These are phyloP conservation scores for Gynostemma pentaphyllum DNA, from an alignment of 306 rosid species.

Conservation along the genomic window DNA sequence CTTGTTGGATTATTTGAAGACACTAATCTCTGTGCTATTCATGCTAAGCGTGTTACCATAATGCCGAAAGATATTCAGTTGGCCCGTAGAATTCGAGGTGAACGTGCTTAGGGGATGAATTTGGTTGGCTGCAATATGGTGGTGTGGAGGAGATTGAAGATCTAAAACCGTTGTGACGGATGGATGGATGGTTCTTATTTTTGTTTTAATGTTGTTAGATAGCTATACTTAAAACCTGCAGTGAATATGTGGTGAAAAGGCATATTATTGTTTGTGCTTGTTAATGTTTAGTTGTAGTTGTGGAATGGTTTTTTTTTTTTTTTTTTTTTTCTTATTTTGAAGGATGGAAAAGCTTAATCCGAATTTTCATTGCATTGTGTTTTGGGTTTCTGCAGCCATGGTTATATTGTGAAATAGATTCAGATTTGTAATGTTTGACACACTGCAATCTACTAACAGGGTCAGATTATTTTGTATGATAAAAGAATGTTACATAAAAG, in stretches of 20 bases:
- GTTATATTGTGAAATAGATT: no score
- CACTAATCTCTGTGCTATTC: slow-evolving; percentile 84
- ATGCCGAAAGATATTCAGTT: slow-evolving; percentile 96
- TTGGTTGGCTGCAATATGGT: slow-evolving; percentile 34
- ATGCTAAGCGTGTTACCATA: slow-evolving; percentile 88
- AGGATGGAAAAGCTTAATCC: no score
- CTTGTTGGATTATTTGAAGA: slow-evolving; percentile 83
- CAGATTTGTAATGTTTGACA: no score
- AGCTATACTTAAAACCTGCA: background rate
- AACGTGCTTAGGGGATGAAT: slow-evolving; percentile 46
- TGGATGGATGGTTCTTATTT: slow-evolving; percentile 1
- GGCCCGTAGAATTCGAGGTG: slow-evolving; percentile 83
- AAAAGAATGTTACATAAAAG: no score
- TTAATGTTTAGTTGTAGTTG: background rate
- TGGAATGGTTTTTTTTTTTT: background rate
- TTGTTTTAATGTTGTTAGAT: background rate
- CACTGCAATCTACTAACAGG: no score
- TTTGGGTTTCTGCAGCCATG: no score
- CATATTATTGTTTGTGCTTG: slow-evolving; percentile 5
- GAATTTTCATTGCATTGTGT: no score
- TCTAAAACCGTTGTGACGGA: background rate
- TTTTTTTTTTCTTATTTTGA: background rate
- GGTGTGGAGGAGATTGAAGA: slow-evolving; percentile 7
- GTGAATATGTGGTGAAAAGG: background rate
- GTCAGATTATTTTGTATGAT: no score